Conservation (phyloP, 306 rosid genomes). For the Coriaria nepalensis region DNA sequence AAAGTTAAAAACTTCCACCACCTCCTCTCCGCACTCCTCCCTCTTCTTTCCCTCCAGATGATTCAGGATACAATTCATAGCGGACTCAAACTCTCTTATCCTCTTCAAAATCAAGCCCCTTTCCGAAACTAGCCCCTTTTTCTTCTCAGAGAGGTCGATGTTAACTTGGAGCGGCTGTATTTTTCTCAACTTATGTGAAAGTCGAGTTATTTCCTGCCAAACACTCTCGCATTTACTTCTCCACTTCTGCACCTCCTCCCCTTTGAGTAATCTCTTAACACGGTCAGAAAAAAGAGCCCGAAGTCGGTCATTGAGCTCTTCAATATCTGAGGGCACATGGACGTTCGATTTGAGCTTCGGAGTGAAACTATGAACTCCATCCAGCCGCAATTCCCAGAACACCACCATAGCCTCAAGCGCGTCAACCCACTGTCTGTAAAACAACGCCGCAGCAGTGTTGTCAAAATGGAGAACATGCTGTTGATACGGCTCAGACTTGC, state of each 20-base stretch:
- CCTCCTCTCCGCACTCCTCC: constrained; percentile 14
- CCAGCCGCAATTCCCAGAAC: constrained; percentile 53
- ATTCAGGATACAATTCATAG: constrained; percentile 44
- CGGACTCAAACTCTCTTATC: constrained; percentile 49
- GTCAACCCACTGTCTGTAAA: constrained; percentile 33
- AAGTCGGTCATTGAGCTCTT: constrained; percentile 33
- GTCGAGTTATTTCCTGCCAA: constrained; percentile 16
- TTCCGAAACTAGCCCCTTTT: constrained; percentile 27
- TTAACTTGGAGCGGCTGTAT: accelerated
- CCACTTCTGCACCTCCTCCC: constrained; percentile 41
- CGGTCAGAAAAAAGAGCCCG: constrained; percentile 24
- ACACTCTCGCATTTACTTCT: constrained; percentile 19
- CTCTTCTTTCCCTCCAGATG: constrained; percentile 23
- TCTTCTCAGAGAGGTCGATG: constrained; percentile 1
- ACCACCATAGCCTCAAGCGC: constrained; percentile 42
- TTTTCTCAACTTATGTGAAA: neutral
- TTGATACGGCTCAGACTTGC: constrained; percentile 22
- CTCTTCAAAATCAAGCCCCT: constrained; percentile 27
- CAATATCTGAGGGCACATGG: constrained; percentile 28
- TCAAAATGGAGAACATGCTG: constrained; percentile 3
- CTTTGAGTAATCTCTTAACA: constrained; percentile 35
- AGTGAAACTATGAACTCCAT: constrained; percentile 27
- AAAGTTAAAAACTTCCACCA: constrained; percentile 27
- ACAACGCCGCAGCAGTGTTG: constrained; percentile 24
- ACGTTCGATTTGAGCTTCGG: constrained; percentile 28